These are phyloP conservation scores for Psilocybe subaeruginosa DNA, from an alignment of 768 basidiomycete genomes.

Conservation along the genomic window DNA sequence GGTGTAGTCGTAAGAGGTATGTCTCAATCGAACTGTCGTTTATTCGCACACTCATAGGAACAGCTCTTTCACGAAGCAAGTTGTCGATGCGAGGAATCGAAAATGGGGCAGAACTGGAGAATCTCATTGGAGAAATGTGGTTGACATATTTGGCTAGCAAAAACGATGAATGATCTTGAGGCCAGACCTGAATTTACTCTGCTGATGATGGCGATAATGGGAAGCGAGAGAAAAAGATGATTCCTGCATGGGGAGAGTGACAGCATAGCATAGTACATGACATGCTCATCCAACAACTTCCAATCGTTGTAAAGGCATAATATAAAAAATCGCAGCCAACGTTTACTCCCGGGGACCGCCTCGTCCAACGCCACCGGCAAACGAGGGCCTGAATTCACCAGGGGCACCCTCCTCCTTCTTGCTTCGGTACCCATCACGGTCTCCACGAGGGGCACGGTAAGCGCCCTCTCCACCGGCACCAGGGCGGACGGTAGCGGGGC, in stretches of 20 bases:
- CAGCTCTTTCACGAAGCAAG: conserved; percentile 58
- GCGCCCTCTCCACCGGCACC: conserved; percentile 77
- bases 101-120: conserved; percentile 20
- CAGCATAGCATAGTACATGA: conserved; percentile 26
- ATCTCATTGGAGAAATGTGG: conserved; percentile 37
- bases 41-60: conserved; percentile 17
- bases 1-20: conserved; percentile 53
- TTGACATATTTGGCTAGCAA: conserved; percentile 45
- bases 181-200: not conserved
- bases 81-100: conserved; percentile 44
- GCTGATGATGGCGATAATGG: not conserved
- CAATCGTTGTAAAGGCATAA: conserved; percentile 21
- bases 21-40: conserved; percentile 6
- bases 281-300: conserved; percentile 25
- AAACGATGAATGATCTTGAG: not conserved
- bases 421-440: conserved; percentile 85
- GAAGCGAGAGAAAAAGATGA: conserved; percentile 6
- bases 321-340: conserved; percentile 24
- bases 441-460: conserved; percentile 84
- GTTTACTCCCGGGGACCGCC: conserved; percentile 77
- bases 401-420: conserved; percentile 91
- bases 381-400: conserved; percentile 88
- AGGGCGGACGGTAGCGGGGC: conserved; percentile 75
- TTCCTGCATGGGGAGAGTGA: conserved; percentile 25
- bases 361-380: conserved; percentile 87